Evolutionary conservation across 805 yeast species (phyloP).

Genomic region (Blastobotrys parvus): DNA sequence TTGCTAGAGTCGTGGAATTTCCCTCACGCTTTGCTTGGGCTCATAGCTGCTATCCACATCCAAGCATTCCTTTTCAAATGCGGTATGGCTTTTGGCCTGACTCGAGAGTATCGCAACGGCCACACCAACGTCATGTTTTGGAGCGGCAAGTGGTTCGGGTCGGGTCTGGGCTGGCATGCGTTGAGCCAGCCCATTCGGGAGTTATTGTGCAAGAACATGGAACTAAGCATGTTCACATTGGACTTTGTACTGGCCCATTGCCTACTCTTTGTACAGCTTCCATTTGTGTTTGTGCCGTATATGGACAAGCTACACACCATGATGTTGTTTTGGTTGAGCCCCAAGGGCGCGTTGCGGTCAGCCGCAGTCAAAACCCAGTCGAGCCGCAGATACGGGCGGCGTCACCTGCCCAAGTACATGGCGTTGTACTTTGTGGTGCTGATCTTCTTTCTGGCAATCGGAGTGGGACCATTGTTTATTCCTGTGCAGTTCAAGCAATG

Average conservation of each 20-base stretch:
- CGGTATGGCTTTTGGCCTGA: constrained; percentile 41
- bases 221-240: constrained; percentile 81
- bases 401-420: constrained; percentile 80
- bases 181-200: constrained; percentile 83
- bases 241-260: constrained; percentile 83
- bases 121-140: constrained; percentile 66
- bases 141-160: constrained; percentile 37
- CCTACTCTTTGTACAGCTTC: constrained; percentile 71
- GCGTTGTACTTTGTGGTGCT: constrained; percentile 54
- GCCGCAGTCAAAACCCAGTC: constrained; percentile 80
- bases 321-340: constrained; percentile 93
- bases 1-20: constrained; percentile 60
- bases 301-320: constrained; percentile 87
- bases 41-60: constrained; percentile 45
- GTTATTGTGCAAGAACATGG: constrained; percentile 75
- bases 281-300: constrained; percentile 68
- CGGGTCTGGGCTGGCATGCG: constrained; percentile 75
- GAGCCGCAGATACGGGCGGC: constrained; percentile 56
- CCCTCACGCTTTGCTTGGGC: constrained; percentile 50
- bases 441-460: constrained; percentile 51
- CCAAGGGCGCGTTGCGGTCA: constrained; percentile 76
- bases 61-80: constrained; percentile 52
- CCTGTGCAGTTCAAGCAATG: constrained; percentile 6
- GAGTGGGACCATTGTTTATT: constrained; percentile 72
- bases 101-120: constrained; percentile 54